Base-by-base conservation (phyloP, 148 eudicot species). In the Fagopyrum tataricum region DNA sequence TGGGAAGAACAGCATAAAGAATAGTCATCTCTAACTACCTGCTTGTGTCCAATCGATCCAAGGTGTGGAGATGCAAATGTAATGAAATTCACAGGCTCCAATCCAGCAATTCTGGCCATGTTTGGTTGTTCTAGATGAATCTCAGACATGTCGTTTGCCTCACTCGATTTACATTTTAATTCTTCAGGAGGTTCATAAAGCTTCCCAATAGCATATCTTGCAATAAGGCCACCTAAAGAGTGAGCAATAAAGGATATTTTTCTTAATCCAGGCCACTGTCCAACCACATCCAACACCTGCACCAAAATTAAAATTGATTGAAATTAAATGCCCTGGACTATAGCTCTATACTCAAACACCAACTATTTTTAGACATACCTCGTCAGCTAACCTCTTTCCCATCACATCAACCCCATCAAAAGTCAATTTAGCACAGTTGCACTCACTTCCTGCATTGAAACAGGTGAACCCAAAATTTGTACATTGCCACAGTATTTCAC, bases 41-140 rank as follows among this genome's bases (percentile, higher is more conserved):
- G 98, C 80, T 74, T 89, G 86, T 90, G 88, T 70, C 98, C 98
- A 72, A 90, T 89, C 46, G 94, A 89, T 78, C 98, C 98, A 76
- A 91, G 84, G 80, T 90, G 98, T 48, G 98, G 96, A 75, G 96
- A 89, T 72, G 98, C 98, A 82, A 90, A 84, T 66, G 98, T 91
- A 51, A 93, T 82, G 67, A 91, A 93, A 67, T 93, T 93, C 84
- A 90, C 75, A 48, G 96, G 94, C 79, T 90, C 86, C 76, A 93
- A 76, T 66, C 94, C 90, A 85, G 89, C 98, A 74, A 90, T 79
- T 75, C 56, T 86, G 82, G 82, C 88, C 70, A 74, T 76, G 74
- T 17, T 75, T 79, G 44, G 58, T 71, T 82, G 82, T 43, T 73
- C 73, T 31, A 31, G 37, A 37, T 67, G 64, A 53, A 46, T 43